phyloP scores from a whole-genome alignment of 2,329 filamentous ascomycete genomes.

The Penicillium sp. region DNA sequence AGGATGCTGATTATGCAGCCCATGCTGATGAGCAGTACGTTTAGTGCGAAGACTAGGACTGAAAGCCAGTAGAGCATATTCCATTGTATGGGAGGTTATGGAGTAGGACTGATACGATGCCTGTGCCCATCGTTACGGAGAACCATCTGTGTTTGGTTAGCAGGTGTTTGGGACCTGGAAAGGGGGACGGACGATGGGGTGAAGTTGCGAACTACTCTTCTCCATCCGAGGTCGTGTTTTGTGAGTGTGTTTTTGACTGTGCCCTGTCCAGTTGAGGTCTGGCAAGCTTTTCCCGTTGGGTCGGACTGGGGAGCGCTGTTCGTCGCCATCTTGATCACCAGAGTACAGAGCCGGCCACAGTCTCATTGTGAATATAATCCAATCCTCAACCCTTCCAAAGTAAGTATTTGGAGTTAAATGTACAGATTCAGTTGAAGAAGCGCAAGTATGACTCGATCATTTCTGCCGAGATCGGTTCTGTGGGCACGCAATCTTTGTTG shows the following conservation, averaged over 20 bases:
- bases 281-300: not conserved
- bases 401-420: not conserved
- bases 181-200: constrained; percentile 41
- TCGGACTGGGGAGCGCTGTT: not conserved
- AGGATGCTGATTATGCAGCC: constrained; percentile 50
- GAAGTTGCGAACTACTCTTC: constrained; percentile 37
- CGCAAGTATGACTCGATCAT: not conserved
- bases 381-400: not conserved
- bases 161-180: not conserved
- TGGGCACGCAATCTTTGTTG: not conserved
- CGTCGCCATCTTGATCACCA: not conserved
- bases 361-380: too few species aligned
- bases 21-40: constrained; percentile 33
- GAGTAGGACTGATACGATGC: constrained; percentile 40
- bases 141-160: constrained; percentile 34
- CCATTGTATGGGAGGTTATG: constrained; percentile 39
- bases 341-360: too few species aligned
- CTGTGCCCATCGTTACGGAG: constrained; percentile 42
- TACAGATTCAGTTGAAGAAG: not conserved
- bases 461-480: constrained; percentile 1
- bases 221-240: constrained; percentile 37
- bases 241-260: constrained; percentile 14
- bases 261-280: not conserved
- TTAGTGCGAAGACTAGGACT: constrained; percentile 34
- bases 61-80: constrained; percentile 39